These are phyloP conservation scores for Chalaropsis ovoidea DNA, from an alignment of 2,329 filamentous ascomycete genomes.

Conservation along the genomic window DNA sequence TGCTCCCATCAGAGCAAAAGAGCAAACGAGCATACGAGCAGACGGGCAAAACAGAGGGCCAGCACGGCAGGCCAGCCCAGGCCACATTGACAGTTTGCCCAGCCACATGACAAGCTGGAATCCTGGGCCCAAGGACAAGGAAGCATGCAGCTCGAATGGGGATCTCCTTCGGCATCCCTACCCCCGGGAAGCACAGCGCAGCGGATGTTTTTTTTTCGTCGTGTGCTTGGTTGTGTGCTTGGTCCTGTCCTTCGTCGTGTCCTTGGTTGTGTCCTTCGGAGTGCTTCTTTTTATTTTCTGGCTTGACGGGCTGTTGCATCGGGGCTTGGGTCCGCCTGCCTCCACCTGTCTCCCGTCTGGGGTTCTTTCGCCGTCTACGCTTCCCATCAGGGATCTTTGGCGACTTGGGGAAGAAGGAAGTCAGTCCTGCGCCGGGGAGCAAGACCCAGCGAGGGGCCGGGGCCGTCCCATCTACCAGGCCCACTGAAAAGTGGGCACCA, in stretches of 20 bases:
- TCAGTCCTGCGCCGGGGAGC: neutral
- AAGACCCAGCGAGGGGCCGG: neutral
- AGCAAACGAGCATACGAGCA: no score
- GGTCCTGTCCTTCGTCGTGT: neutral
- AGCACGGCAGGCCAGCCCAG: no score
- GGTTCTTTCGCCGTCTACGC: neutral
- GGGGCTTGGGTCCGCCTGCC: neutral
- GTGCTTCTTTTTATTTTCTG: neutral
- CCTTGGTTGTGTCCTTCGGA: neutral
- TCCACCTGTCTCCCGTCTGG: neutral
- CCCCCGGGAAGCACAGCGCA: neutral
- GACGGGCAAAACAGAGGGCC: no score
- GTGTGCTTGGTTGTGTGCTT: neutral
- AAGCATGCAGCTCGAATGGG: constrained; percentile 1
- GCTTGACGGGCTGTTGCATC: no score
- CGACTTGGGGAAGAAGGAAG: neutral
- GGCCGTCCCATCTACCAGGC: neutral
- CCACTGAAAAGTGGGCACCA: neutral
- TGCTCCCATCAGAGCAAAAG: no score
- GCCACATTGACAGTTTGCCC: neutral
- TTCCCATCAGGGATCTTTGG: neutral
- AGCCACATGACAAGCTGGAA: neutral
- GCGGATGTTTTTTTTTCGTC: no score
- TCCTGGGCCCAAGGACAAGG: neutral
- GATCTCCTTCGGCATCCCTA: neutral